A percentile compares a stretch with the other conserved stretches of the same genome.
phyloP scores from a whole-genome alignment of 2,329 filamentous ascomycete species.

The Sporothrix inflata region DNA sequence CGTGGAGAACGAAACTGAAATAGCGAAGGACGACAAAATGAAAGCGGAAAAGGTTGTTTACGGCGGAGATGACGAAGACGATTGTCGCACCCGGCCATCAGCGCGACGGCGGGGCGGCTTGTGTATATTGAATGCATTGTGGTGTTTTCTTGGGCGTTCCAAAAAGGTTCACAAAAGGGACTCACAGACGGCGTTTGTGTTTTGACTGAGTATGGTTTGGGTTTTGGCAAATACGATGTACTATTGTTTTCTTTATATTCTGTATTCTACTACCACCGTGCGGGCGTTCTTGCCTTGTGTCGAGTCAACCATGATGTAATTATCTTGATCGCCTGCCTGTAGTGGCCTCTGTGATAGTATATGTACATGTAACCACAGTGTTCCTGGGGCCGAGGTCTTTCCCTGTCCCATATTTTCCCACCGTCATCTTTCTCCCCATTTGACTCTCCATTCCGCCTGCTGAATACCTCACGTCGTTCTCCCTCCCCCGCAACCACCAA shows the following conservation, averaged over 20 bases:
- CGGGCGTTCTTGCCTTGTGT: background rate
- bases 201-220: conserved; percentile 18
- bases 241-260: background rate
- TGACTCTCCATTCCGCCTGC: background rate
- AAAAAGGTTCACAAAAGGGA: conserved; percentile 21
- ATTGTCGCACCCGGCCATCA: background rate
- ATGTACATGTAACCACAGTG: background rate
- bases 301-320: background rate
- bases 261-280: conserved; percentile 1
- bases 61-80: background rate
- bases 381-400: conserved; percentile 7
- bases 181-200: conserved; percentile 24
- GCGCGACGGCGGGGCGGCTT: background rate
- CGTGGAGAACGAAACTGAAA: background rate
- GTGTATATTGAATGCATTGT: conserved; percentile 26
- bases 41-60: background rate
- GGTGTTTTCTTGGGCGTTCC: conserved; percentile 21
- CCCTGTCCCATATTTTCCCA: background rate
- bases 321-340: background rate
- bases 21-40: background rate
- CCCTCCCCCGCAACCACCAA: background rate
- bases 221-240: conserved; percentile 15
- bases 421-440: background rate
- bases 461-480: background rate
- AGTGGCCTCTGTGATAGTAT: background rate